These are phyloP conservation scores for Leavenworthia alabamica DNA, from an alignment of 345 rosid genomes.

Conservation along the genomic window DNA sequence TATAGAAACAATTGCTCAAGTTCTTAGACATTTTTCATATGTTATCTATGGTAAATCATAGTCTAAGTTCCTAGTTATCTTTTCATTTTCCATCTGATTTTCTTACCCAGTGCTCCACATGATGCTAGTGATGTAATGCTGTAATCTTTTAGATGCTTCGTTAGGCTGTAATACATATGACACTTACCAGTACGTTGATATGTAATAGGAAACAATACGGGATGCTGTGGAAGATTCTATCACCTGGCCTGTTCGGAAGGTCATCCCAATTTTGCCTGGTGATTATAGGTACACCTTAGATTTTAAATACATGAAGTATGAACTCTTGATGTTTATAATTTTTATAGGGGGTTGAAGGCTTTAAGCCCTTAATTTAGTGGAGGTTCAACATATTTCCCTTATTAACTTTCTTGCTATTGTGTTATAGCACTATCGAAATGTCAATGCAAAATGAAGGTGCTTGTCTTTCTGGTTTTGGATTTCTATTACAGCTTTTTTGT, in stretches of 20 bases:
- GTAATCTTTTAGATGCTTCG: neutral
- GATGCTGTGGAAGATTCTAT: slow-evolving; percentile 96
- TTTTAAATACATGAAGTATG: slow-evolving; percentile 1
- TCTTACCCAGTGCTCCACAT: neutral
- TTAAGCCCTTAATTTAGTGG: neutral
- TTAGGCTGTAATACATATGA: slow-evolving; percentile 4
- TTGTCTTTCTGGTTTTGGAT: neutral
- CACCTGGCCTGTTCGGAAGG: slow-evolving; percentile 98
- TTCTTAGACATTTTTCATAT: neutral
- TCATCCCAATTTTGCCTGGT: slow-evolving; percentile 94
- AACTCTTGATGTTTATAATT: slow-evolving; percentile 5
- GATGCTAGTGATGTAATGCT: slow-evolving; percentile 9
- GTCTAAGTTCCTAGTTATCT: neutral
- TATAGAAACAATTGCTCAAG: neutral
- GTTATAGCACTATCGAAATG: neutral
- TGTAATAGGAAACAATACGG: slow-evolving; percentile 70
- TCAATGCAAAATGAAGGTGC: neutral
- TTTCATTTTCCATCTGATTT: neutral
- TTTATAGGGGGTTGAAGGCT: neutral
- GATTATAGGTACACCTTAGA: slow-evolving; percentile 68
- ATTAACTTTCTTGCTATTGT: neutral
- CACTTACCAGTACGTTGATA: slow-evolving; percentile 11
- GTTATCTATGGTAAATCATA: neutral
- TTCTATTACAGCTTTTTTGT: neutral
- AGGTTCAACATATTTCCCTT: neutral